Evolutionary conservation across 2,329 filamentous ascomycete genomes (phyloP), one percentile per base, ranked within the genome.

Genomic region (Penicillium sp.): DNA sequence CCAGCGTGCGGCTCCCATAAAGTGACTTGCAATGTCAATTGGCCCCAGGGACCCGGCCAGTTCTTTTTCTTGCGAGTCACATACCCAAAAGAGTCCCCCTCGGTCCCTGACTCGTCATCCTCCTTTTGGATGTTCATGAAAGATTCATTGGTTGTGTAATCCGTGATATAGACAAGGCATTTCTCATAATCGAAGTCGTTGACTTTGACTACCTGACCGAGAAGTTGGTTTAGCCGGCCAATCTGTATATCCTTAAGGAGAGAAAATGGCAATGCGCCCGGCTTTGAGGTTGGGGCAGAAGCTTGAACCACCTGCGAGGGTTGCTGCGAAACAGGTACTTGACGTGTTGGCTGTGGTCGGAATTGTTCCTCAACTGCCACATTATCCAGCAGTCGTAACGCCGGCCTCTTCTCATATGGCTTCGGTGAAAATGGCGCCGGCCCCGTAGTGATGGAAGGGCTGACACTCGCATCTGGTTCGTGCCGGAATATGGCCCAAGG

Each of bases 31-130:
- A 96, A 71, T 1, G 81, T 83, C 57, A 78, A 71, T 55, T 82
- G 81, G 2, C 89, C 90, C 51, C 71, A 83, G 0, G 90, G 90
- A 0, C 89, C 88, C 2, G 71, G 69, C 86, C 86, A 94, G 26
- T 63, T 64, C 14, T 60, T 59, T 17, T 60, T 52, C 16, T 55
- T 62, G 35, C 45, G 65, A 11, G 53, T 42, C 10, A 62, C 65
- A 54, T 86, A 84, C n/a, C 73, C 75, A 45, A 69, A 78, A 0
- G 69, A 62, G 50, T 84, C 79, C 3, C 76, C 77, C 32, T 79
- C 74, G 27, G 64, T 65, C 4, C 60, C 60, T 5, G 60, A 60
- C 1, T 60, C 50, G 11, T 52, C 43, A 4, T 58, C 56, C 7
- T 68, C 62, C 21, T 53, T 53, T 14, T 37, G 39, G 36, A 79